Evolutionary conservation across 192 early-diverging fungal genomes (phyloP).

Genomic region (Rhizophlyctis rosea): DNA sequence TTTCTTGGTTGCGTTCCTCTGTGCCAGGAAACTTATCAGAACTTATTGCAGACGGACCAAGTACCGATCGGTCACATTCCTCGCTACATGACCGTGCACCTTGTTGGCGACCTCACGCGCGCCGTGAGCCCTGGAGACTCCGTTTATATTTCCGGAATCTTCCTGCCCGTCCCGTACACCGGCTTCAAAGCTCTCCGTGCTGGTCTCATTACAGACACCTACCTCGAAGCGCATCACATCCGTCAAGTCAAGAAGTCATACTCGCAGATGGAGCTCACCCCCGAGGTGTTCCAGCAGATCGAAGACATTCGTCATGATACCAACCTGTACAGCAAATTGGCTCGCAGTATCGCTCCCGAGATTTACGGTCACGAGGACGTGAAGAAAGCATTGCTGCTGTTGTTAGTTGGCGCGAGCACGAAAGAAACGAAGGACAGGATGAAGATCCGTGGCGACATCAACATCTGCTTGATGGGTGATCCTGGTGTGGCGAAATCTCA

Average conservation of each 20-base stretch:
- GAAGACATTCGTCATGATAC: slow-evolving; percentile 59
- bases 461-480: slow-evolving; percentile 97
- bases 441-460: slow-evolving; percentile 73
- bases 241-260: slow-evolving; percentile 89
- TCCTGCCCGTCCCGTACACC: slow-evolving; percentile 87
- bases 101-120: slow-evolving; percentile 77
- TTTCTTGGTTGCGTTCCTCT: not conserved
- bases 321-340: slow-evolving; percentile 75
- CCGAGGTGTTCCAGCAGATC: slow-evolving; percentile 25
- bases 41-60: slow-evolving; percentile 75
- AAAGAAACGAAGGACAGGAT: slow-evolving; percentile 21
- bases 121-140: slow-evolving; percentile 84
- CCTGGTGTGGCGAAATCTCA: slow-evolving; percentile 99
- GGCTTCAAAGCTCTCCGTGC: slow-evolving; percentile 89
- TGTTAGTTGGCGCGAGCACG: slow-evolving; percentile 76
- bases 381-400: slow-evolving; percentile 74
- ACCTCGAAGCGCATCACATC: slow-evolving; percentile 85
- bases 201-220: slow-evolving; percentile 92
- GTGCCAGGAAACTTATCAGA: not conserved
- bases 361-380: slow-evolving; percentile 64
- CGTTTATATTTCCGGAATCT: slow-evolving; percentile 79
- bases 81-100: slow-evolving; percentile 89
- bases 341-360: slow-evolving; percentile 80
- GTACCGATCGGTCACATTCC: slow-evolving; percentile 99
- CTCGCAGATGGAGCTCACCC: slow-evolving; percentile 63